Evolutionary conservation across 768 basidiomycete genomes (phyloP).

Genomic region (Boletellus sp.): DNA sequence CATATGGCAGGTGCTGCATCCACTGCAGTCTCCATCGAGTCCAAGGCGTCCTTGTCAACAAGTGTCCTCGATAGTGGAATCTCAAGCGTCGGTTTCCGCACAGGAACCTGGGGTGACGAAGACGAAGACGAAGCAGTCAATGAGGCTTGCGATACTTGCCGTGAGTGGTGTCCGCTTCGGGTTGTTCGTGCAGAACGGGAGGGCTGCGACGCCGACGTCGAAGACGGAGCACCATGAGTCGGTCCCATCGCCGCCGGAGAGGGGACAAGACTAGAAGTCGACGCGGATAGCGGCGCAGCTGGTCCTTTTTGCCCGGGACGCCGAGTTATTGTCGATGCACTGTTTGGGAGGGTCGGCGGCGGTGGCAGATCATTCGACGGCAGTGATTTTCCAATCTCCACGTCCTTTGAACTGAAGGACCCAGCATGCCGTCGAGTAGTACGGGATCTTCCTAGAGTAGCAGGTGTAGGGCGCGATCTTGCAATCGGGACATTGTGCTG

Average conservation of each 20-base stretch:
- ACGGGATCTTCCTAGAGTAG: constrained; percentile 41
- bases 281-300: constrained; percentile 35
- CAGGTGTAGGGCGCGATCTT: constrained; percentile 27
- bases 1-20: constrained; percentile 80
- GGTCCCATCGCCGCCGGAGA: constrained; percentile 3
- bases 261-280: constrained; percentile 18
- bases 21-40: constrained; percentile 74
- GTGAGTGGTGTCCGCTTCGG: constrained; percentile 33
- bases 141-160: constrained; percentile 42
- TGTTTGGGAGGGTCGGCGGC: constrained; percentile 26
- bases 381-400: constrained; percentile 78
- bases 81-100: constrained; percentile 40
- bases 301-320: constrained; percentile 51
- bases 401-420: constrained; percentile 92
- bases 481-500: constrained; percentile 27
- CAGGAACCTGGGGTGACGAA: constrained; percentile 27
- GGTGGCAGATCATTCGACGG: constrained; percentile 55
- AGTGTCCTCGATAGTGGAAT: constrained; percentile 55
- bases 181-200: constrained; percentile 9
- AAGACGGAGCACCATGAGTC: constrained; percentile 3
- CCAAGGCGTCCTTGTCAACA: constrained; percentile 75
- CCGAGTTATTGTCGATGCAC: constrained; percentile 32
- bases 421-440: constrained; percentile 81
- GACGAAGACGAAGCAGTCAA: constrained; percentile 39
- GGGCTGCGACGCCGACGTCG: constrained; percentile 12